Conservation (phyloP, 169 alveolate genomes). For the Miamiensis avidus region DNA sequence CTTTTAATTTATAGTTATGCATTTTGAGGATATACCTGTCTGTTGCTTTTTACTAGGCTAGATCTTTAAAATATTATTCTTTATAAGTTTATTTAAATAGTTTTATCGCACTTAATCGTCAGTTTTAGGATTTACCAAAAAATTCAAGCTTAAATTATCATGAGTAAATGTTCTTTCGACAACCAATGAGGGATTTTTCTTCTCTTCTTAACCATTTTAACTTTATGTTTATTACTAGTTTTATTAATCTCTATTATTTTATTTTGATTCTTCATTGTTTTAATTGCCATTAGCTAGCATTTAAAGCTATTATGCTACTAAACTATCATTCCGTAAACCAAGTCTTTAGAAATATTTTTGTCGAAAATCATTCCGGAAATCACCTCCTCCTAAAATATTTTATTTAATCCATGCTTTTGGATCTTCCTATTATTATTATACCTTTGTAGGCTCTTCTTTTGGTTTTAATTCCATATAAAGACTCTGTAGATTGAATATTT, state of each 20-base stretch:
- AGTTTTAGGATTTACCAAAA: not conserved
- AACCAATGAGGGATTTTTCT: not conserved
- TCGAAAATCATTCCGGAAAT: not conserved
- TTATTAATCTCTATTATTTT: too few species aligned
- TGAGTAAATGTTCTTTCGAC: not conserved
- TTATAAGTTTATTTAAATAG: slow-evolving; percentile 23
- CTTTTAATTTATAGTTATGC: not conserved
- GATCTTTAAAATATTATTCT: slow-evolving; percentile 14
- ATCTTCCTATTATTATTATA: not conserved
- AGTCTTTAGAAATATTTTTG: not conserved
- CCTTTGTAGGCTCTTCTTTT: not conserved
- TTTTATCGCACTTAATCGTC: slow-evolving; percentile 27
- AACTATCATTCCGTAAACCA: not conserved
- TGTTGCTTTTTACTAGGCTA: slow-evolving; percentile 5
- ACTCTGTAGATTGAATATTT: too few species aligned
- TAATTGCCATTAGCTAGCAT: not conserved
- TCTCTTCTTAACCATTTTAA: not conserved
- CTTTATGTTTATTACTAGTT: too few species aligned
- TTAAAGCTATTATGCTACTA: too few species aligned
- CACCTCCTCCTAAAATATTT: not conserved
- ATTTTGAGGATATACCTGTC: slow-evolving; percentile 20
- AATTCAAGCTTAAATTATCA: slow-evolving; percentile 10
- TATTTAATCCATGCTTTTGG: not conserved
- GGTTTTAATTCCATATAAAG: not conserved
- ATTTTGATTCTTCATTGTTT: not conserved